Conservation (phyloP, 2,329 filamentous ascomycete species). For the Penicillium sp. region DNA sequence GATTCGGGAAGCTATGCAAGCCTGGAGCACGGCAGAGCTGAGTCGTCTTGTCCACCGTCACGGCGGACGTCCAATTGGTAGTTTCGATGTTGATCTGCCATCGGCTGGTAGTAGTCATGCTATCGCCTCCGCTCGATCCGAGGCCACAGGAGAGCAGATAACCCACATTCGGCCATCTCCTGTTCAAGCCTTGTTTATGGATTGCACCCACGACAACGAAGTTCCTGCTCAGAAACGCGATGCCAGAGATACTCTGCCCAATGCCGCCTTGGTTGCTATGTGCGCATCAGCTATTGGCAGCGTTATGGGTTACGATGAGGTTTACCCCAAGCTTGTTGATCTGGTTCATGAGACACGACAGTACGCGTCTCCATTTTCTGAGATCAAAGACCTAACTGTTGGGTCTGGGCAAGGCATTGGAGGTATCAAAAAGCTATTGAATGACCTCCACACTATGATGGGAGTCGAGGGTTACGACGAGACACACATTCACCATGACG, state of each 20-base stretch:
- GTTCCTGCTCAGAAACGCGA: slow-evolving; percentile 91
- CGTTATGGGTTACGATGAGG: slow-evolving; percentile 96
- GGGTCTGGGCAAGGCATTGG: slow-evolving; percentile 77
- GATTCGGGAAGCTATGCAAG: slow-evolving; percentile 96
- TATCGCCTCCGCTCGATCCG: slow-evolving; percentile 31
- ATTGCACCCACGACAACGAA: slow-evolving; percentile 98
- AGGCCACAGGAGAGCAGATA: slow-evolving; percentile 54
- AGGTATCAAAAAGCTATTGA: slow-evolving; percentile 83
- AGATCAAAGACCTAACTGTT: slow-evolving; percentile 47
- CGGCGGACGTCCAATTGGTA: slow-evolving; percentile 88
- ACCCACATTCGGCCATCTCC: slow-evolving; percentile 79
- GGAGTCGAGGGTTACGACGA: slow-evolving; percentile 91
- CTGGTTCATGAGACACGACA: slow-evolving; percentile 80
- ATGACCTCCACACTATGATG: slow-evolving; percentile 93
- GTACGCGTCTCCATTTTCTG: slow-evolving; percentile 73
- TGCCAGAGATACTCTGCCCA: slow-evolving; percentile 86
- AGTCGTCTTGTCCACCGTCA: slow-evolving; percentile 90
- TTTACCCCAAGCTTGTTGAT: slow-evolving; percentile 90
- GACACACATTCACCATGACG: slow-evolving; percentile 93
- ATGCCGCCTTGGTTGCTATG: slow-evolving; percentile 91
- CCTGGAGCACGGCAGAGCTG: slow-evolving; percentile 89
- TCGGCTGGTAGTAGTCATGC: slow-evolving; percentile 53
- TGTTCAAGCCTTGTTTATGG: slow-evolving; percentile 94
- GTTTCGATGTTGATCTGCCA: slow-evolving; percentile 89
- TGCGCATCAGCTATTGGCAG: slow-evolving; percentile 91